Evolutionary conservation across 306 rosid genomes (phyloP).

Genomic region (Hylodesmum podocarpum): DNA sequence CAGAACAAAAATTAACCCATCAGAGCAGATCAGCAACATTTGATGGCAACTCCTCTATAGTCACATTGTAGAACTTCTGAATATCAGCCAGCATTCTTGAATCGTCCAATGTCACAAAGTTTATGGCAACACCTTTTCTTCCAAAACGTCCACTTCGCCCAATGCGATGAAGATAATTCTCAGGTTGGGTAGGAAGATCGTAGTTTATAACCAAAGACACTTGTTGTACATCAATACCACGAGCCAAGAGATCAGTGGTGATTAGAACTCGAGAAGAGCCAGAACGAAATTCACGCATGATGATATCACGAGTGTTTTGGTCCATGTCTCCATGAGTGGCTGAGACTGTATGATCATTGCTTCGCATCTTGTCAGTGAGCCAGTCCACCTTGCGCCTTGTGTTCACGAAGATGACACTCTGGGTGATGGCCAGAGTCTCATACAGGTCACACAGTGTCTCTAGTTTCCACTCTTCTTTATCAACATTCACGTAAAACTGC

Average conservation of each 20-base stretch:
- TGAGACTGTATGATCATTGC: slow-evolving; percentile 90
- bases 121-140: slow-evolving; percentile 92
- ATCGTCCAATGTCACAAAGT: slow-evolving; percentile 77
- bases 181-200: slow-evolving; percentile 93
- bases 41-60: slow-evolving; percentile 86
- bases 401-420: slow-evolving; percentile 90
- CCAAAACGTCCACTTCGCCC: slow-evolving; percentile 97
- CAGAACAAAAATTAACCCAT: slow-evolving; percentile 46
- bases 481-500: slow-evolving; percentile 87
- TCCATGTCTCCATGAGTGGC: slow-evolving; percentile 99
- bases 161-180: slow-evolving; percentile 89
- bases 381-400: slow-evolving; percentile 96
- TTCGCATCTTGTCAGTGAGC: slow-evolving; percentile 93
- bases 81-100: slow-evolving; percentile 81
- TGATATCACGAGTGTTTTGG: slow-evolving; percentile 88
- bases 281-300: slow-evolving; percentile 94
- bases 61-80: slow-evolving; percentile 88
- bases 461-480: slow-evolving; percentile 90
- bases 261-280: slow-evolving; percentile 93
- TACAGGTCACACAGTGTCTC: slow-evolving; percentile 92
- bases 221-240: slow-evolving; percentile 96
- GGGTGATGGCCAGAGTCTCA: slow-evolving; percentile 88
- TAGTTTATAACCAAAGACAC: slow-evolving; percentile 88
- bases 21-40: slow-evolving; percentile 88
- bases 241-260: slow-evolving; percentile 92